Evolutionary conservation across 257 asterid genomes (phyloP), one percentile per base, ranked within the genome.

Genomic region (Nicotiana undulata): DNA sequence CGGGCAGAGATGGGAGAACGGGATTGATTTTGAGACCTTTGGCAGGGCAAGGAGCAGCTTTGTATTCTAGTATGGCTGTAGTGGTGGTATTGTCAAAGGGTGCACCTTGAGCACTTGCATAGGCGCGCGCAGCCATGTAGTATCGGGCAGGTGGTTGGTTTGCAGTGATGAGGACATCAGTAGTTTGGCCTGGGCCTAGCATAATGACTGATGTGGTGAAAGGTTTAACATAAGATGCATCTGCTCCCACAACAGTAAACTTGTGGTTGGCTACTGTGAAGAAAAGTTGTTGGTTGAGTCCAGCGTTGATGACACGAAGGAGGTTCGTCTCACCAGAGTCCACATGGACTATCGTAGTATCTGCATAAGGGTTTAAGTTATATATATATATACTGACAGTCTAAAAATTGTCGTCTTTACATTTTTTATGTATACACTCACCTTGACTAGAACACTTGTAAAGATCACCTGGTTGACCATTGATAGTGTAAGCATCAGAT

Each of bases 161-260:
- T 10, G 93, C 89, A 0, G 92, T 91, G 85, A 95, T 85, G 6
- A 95, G 91, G 63, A 95, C 97, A 76, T 95, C 97, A 3, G 99
- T 95, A 22, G 99, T 95, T 68, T 95, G 95, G 18, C 99, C 98
- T 0, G 99, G 99, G 6, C 99, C 99, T 26, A 95, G 89, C 99
- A 95, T 92, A 85, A 95, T 76, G 65, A 91, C 92, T 2, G 93
- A 84, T 82, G 99, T 92, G 79, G 91, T 91, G 87, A 93, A 93
- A 80, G 99, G 97, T 82, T 90, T 95, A 10, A 89, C 82, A 63
- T 93, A 93, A 1, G 92, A 88, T 77, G 96, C 98, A 28, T 95
- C 98, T 4, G 98, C 97, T 52, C 91, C 98, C 0, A 95, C 98
- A n/a, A 95, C 98, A 1, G 94, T 93, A 9, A 95, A 84, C 82